Percentiles rank a stretch among this genome's conserved stretches.
Conservation (phyloP, 306 rosid genomes). For the Quercus dentata region DNA sequence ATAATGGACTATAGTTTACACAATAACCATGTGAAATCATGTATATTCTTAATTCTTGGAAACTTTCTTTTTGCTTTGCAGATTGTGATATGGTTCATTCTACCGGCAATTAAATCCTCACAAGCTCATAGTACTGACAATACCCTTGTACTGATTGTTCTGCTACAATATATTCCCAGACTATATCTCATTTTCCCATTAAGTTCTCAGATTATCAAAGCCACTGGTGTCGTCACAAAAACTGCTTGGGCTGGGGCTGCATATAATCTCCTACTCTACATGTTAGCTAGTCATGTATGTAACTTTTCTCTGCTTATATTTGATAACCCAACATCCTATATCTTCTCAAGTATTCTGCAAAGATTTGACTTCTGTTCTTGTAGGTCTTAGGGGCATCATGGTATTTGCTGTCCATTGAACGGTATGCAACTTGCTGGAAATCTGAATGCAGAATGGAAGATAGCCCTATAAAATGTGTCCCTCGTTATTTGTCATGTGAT, state of each 20-base stretch:
- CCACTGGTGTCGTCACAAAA: constrained; percentile 83
- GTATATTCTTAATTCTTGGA: neutral
- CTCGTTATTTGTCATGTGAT: constrained; percentile 61
- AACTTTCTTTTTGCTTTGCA: constrained; percentile 32
- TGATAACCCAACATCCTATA: neutral
- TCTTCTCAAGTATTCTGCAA: neutral
- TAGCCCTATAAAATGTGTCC: constrained; percentile 45
- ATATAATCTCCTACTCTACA: constrained; percentile 80
- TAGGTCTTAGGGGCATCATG: constrained; percentile 90
- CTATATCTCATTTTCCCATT: constrained; percentile 80
- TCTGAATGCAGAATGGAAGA: constrained; percentile 60
- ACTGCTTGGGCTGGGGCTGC: constrained; percentile 99
- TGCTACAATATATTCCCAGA: constrained; percentile 83
- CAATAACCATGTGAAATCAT: neutral
- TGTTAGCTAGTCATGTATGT: constrained; percentile 94
- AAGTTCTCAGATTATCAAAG: constrained; percentile 84
- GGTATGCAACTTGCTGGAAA: constrained; percentile 83
- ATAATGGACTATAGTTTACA: neutral
- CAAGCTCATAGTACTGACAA: constrained; percentile 72
- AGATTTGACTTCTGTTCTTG: constrained; percentile 20
- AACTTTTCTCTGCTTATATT: constrained; percentile 10
- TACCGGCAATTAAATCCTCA: constrained; percentile 79
- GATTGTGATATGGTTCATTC: constrained; percentile 87
- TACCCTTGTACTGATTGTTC: constrained; percentile 72
- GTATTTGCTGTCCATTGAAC: constrained; percentile 80